These are phyloP conservation scores for Colletotrichum truncatum DNA, from an alignment of 2,329 filamentous ascomycete species.

Conservation along the genomic window DNA sequence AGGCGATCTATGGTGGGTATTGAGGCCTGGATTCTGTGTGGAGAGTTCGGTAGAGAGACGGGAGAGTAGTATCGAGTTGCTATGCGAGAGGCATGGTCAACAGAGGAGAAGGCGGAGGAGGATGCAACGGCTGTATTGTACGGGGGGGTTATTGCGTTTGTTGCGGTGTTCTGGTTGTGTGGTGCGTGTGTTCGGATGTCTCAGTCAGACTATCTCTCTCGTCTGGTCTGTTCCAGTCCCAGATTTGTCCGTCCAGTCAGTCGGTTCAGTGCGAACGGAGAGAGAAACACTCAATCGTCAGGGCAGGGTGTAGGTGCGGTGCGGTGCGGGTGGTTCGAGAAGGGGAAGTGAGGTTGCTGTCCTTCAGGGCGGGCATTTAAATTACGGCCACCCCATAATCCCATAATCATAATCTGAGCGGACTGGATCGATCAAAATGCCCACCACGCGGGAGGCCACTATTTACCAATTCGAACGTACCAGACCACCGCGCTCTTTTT, in stretches of 20 bases:
- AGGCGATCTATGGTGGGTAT: background rate
- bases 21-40: background rate
- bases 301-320: background rate
- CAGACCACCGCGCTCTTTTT: background rate
- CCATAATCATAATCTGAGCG: conserved; percentile 22
- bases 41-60: conserved; percentile 4
- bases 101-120: background rate
- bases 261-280: background rate
- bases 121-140: background rate
- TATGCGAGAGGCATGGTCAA: conserved; percentile 29
- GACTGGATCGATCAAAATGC: conserved; percentile 20
- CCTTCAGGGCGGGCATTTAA: conserved; percentile 30
- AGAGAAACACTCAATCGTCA: background rate
- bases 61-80: conserved; percentile 12
- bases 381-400: conserved; percentile 30
- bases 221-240: background rate
- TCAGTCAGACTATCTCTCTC: conserved; percentile 23
- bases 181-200: conserved; percentile 22
- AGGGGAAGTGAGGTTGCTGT: conserved; percentile 27
- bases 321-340: conserved; percentile 21
- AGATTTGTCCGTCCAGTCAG: conserved; percentile 6
- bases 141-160: background rate
- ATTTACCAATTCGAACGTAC: conserved; percentile 1
- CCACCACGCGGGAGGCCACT: conserved; percentile 22
- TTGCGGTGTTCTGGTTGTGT: background rate